Evolutionary conservation across 192 early-diverging fungal species (phyloP), one percentile per base, ranked within the genome.

Genomic region (Coemansia sp.): DNA sequence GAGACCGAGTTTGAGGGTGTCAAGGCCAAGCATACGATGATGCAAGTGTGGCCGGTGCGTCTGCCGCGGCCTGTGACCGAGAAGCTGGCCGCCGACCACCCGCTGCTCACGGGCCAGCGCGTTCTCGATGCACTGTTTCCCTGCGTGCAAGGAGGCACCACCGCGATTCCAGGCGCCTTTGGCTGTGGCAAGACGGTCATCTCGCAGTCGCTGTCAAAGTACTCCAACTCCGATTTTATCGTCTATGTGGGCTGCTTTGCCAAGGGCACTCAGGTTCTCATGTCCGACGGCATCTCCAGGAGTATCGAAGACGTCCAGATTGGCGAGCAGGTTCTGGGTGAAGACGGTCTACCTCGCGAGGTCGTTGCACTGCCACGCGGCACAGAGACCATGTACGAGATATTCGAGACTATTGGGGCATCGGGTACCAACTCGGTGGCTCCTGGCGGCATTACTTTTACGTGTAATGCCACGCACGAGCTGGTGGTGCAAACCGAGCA

Each of bases 111-210:
- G 62, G 98, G 98, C 46, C 98, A 99, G 86, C 93, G 98, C 76
- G 97, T 99, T 31, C 88, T 99, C 72, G 98, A 99, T 66, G 93
- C 97, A 31, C 90, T 99, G 39, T 99, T 99, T 88, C 98, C 98
- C 5, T 98, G 98, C 82, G 96, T 98, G 2, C 95, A 98, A 80
- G 98, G 98, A 72, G 98, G 98, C 62, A 99, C 98, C 29, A 98
- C 97, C 9, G 96, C 97, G 44, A 99, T 99, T 85, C 98, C 98
- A 15, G 98, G 98, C 60, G 98, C 98, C 63, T 99, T 99, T 73
- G 98, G 98, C 51, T 99, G 98, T 80, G 98, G 98, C 41, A 99
- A 99, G 87, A 99, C 98, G 53, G 98, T 99, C 60, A 99, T 99
- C 87, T 98, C 97, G 11, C 98, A 99, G 85, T 92, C 98, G 4